A percentile compares a stretch with the other conserved stretches of the same genome.
These are phyloP conservation scores for Metarhizium robertsii DNA, from an alignment of 2,329 filamentous ascomycete genomes.

Conservation along the genomic window DNA sequence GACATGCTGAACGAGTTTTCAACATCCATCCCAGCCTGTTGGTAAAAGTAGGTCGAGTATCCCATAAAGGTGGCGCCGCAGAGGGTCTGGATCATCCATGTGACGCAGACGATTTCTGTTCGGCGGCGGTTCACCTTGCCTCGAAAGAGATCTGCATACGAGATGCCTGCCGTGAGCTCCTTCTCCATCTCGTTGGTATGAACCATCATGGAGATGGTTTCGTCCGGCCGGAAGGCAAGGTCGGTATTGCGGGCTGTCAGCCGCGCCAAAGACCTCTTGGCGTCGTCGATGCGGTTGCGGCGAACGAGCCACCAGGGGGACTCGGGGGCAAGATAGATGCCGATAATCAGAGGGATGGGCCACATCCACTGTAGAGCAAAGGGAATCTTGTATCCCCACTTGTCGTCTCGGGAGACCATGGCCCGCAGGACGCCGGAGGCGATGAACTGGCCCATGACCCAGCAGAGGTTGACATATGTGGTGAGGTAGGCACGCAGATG, in stretches of 20 bases:
- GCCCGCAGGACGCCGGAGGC: constrained; percentile 32
- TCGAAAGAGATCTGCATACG: constrained; percentile 38
- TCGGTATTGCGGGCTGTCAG: constrained; percentile 29
- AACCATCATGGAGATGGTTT: constrained; percentile 40
- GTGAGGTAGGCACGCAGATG: constrained; percentile 40
- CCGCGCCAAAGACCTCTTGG: constrained; percentile 26
- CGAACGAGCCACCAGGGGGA: constrained; percentile 42
- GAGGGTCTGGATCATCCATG: constrained; percentile 31
- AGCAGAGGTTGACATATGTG: constrained; percentile 40
- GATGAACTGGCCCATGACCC: constrained; percentile 39
- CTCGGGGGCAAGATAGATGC: constrained; percentile 35
- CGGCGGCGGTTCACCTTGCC: constrained; percentile 32
- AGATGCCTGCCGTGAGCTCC: constrained; percentile 27
- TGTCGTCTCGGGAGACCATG: constrained; percentile 24
- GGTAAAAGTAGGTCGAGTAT: constrained; percentile 47
- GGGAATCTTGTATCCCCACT: constrained; percentile 38
- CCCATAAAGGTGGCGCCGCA: constrained; percentile 39
- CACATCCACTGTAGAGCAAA: constrained; percentile 42
- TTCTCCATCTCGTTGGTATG: constrained; percentile 41
- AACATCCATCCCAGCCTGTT: constrained; percentile 30
- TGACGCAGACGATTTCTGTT: constrained; percentile 36
- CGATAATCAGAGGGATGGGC: constrained; percentile 33
- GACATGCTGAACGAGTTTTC: constrained; percentile 29
- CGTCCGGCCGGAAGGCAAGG: constrained; percentile 27
- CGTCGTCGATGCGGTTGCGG: constrained; percentile 27